Conservation (phyloP, 2,329 filamentous ascomycete species). For the Penicillium sumatraense region DNA sequence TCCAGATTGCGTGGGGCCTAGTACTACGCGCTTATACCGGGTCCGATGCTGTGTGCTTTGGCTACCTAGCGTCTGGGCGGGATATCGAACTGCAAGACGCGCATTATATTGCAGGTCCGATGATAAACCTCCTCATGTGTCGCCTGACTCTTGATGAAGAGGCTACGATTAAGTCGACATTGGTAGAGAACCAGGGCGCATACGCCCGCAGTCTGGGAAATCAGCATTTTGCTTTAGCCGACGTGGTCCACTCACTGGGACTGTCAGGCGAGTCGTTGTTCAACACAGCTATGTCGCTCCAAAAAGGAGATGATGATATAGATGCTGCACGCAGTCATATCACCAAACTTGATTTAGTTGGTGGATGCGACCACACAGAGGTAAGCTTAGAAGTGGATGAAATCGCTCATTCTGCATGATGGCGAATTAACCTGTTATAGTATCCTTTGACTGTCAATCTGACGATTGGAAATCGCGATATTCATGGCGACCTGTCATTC, state of each 20-base stretch:
- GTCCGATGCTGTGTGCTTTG: conserved; percentile 45
- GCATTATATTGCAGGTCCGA: conserved; percentile 43
- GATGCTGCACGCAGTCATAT: neutral
- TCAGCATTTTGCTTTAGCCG: conserved; percentile 7
- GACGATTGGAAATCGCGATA: neutral
- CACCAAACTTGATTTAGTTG: neutral
- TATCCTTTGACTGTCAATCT: neutral
- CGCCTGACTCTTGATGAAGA: conserved; percentile 2
- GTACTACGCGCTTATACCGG: conserved; percentile 41
- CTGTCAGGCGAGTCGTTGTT: conserved; percentile 11
- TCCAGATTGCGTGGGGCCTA: conserved; percentile 46
- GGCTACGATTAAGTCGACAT: neutral
- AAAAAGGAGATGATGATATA: neutral
- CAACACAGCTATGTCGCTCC: conserved; percentile 9
- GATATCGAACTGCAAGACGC: conserved; percentile 39
- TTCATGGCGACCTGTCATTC: neutral
- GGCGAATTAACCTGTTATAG: neutral
- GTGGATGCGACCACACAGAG: neutral
- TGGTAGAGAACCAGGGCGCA: conserved; percentile 3
- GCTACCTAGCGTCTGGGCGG: conserved; percentile 46
- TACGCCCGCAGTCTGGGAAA: conserved; percentile 6
- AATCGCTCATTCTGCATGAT: neutral
- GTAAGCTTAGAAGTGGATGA: neutral
- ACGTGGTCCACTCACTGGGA: conserved; percentile 11
- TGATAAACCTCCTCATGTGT: conserved; percentile 26